These are phyloP conservation scores for Narthecium ossifragum DNA, from an alignment of 106 monocot species.

Conservation along the genomic window DNA sequence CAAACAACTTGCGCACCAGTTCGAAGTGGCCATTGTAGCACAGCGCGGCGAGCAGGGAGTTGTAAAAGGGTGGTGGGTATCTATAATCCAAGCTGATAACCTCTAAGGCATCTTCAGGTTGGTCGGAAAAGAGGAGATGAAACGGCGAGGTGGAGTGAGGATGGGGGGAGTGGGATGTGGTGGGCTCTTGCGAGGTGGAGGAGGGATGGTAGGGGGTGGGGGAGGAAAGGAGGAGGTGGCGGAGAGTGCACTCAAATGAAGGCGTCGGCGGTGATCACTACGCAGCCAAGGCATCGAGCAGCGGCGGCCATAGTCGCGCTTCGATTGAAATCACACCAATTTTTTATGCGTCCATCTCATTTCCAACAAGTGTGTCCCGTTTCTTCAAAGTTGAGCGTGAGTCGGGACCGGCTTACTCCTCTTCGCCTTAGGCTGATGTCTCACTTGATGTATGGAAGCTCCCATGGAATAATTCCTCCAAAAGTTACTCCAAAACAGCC, in stretches of 20 bases:
- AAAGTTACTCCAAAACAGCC: no score
- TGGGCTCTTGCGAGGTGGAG: constrained; percentile 25
- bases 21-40: constrained; percentile 16
- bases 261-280: constrained; percentile 33
- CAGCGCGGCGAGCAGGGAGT: constrained; percentile 44
- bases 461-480: no score
- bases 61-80: constrained; percentile 14
- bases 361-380: no score
- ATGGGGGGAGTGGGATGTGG: constrained; percentile 19
- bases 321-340: no score
- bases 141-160: constrained; percentile 26
- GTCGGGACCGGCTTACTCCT: no score
- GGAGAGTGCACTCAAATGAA: constrained; percentile 36
- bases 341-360: no score
- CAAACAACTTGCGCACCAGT: constrained; percentile 46
- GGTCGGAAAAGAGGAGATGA: constrained; percentile 18
- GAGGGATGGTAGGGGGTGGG: constrained; percentile 14
- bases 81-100: constrained; percentile 8
- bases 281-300: constrained; percentile 17
- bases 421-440: no score
- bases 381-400: no score
- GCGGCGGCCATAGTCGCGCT: background rate
- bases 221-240: constrained; percentile 16
- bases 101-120: constrained; percentile 21
- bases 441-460: no score